phyloP scores from a whole-genome alignment of 768 basidiomycete species.

The Tylopilus sp. region DNA sequence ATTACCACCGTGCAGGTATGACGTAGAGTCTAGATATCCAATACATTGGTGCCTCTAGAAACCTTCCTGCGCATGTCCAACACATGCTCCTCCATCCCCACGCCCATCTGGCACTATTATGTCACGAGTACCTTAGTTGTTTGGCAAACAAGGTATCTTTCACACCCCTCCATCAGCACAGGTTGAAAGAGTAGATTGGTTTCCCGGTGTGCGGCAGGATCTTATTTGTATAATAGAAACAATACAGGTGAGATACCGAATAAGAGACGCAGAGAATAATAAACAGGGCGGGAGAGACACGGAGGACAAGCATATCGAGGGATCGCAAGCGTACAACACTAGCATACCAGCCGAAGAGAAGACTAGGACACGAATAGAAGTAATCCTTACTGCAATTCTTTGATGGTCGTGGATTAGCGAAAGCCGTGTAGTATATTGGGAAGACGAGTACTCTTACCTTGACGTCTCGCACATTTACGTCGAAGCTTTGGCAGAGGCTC shows the following conservation, averaged over 20 bases:
- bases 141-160: neutral
- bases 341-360: conserved; percentile 6
- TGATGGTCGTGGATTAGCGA: neutral
- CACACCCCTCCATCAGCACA: neutral
- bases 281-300: conserved; percentile 9
- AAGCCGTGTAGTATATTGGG: neutral
- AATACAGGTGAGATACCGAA: conserved; percentile 29
- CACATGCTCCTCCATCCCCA: conserved; percentile 3
- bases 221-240: conserved; percentile 18
- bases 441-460: conserved; percentile 2
- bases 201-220: neutral
- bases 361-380: conserved; percentile 2
- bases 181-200: neutral
- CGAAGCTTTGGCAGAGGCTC: conserved; percentile 16
- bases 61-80: neutral
- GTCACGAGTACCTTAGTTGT: neutral
- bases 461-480: conserved; percentile 4
- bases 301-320: conserved; percentile 27
- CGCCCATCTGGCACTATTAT: neutral
- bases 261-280: conserved; percentile 26
- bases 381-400: neutral
- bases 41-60: neutral
- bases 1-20: neutral
- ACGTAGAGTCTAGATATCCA: neutral
- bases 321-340: conserved; percentile 29